A percentile compares a stretch with the other conserved stretches of the same genome.
phyloP scores from a whole-genome alignment of 148 eudicot species.

The Mesembryanthemum crystallinum region DNA sequence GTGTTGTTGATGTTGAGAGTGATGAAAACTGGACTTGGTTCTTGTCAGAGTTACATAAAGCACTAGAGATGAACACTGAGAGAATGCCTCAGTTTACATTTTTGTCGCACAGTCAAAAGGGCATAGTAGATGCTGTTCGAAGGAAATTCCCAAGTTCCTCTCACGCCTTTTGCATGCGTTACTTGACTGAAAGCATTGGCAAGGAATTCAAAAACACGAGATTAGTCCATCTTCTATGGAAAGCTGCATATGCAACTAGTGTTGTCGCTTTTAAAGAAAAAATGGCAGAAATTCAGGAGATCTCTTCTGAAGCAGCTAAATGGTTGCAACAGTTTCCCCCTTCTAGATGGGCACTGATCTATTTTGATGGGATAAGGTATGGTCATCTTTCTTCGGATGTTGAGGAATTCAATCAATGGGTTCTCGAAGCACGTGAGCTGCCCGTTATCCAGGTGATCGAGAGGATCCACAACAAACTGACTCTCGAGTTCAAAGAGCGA shows the following conservation, averaged over 20 bases:
- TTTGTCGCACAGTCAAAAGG: constrained; percentile 46
- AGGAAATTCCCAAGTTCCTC: constrained; percentile 42
- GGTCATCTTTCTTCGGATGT: constrained; percentile 56
- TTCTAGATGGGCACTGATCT: constrained; percentile 46
- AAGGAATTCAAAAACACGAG: constrained; percentile 56
- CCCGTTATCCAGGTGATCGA: constrained; percentile 60
- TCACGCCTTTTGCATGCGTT: constrained; percentile 52
- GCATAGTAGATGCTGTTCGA: constrained; percentile 38
- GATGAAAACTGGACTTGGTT: constrained; percentile 75
- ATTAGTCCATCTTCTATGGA: constrained; percentile 50
- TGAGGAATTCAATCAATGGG: constrained; percentile 53
- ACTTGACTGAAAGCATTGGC: constrained; percentile 49
- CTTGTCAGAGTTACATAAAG: constrained; percentile 47
- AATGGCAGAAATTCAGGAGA: constrained; percentile 49
- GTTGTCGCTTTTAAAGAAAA: constrained; percentile 39
- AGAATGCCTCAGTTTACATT: constrained; percentile 48
- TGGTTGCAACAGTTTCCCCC: constrained; percentile 56
- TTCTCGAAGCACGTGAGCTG: constrained; percentile 48
- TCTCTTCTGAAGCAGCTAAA: constrained; percentile 53
- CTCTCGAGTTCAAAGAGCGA: constrained; percentile 45
- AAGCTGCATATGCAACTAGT: constrained; percentile 53
- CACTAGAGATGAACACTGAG: constrained; percentile 46
- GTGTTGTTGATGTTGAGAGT: constrained; percentile 51
- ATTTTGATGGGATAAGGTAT: constrained; percentile 49
- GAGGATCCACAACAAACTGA: constrained; percentile 39